phyloP scores from a whole-genome alignment of 108 stramenopile species.

The Conticribra guillardii region DNA sequence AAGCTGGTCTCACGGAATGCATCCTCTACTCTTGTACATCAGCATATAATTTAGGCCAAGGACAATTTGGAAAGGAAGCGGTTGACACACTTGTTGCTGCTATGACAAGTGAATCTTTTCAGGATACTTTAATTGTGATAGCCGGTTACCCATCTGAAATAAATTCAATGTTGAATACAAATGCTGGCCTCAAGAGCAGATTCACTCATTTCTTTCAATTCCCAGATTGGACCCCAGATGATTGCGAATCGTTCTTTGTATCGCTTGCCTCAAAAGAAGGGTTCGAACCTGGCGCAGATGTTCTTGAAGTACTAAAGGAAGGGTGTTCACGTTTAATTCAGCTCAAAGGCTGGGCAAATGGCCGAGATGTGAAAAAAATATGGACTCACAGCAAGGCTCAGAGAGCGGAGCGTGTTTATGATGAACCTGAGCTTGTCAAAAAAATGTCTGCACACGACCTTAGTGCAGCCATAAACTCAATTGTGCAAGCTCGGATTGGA shows the following conservation, averaged over 20 bases:
- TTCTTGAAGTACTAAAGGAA: background rate
- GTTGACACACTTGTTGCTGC: slow-evolving; percentile 35
- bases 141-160: slow-evolving; percentile 51
- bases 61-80: slow-evolving; percentile 37
- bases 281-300: background rate
- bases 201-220: slow-evolving; percentile 37
- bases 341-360: background rate
- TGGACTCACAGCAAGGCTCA: slow-evolving; percentile 18
- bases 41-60: slow-evolving; percentile 53
- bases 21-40: background rate
- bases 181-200: slow-evolving; percentile 43
- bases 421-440: background rate
- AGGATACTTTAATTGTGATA: slow-evolving; percentile 36
- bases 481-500: background rate
- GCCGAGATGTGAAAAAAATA: slow-evolving; percentile 29
- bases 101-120: slow-evolving; percentile 36
- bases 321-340: background rate
- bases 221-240: slow-evolving; percentile 28
- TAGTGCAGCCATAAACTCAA: background rate
- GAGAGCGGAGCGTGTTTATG: slow-evolving; percentile 14
- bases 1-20: too few relatives aligned
- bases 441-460: background rate
- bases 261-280: background rate
- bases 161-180: slow-evolving; percentile 35
- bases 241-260: slow-evolving; percentile 22